Base-by-base conservation (phyloP, 2,329 filamentous ascomycete genomes). In the Cercospora canescens region DNA sequence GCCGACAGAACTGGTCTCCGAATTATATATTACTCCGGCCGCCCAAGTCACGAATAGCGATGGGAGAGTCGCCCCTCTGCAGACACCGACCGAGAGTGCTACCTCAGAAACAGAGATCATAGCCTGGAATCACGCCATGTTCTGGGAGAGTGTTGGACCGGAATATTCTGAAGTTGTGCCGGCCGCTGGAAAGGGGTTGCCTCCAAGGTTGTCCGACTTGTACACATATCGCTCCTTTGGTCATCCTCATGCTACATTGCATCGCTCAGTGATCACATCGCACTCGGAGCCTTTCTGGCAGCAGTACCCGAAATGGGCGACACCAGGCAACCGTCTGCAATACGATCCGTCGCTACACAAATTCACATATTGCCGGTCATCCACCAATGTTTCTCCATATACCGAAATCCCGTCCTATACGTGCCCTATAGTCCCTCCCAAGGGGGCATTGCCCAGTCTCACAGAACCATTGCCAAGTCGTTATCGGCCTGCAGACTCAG, bases 221-320 rank as follows among this genome's bases (percentile, higher is more conserved):
- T 56, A 56, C 30, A 56, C 52, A 4, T 56, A 56, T 18, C 52
- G 52, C 30, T 34, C n/a, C 28, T 60, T 60, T 28, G 57, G 57
- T 26, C 57, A 60, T 45, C 57, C 57, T 60, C 57, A 60, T 37
- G 57, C 52, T 35, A 34, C 52, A 35, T 26, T 18, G 5, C 52
- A 56, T 35, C 32, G 48, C n/a, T 48, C n/a, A 14, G 57, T 21
- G 28, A 28, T 24, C 16, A n/a, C n/a, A 6, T 48, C 26, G 24
- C n/a, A 21, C 16, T 55, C 60, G 11, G 64, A 70, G 34, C 61
- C 62, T 21, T 70, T 70, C 50, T 64, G 59, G 64, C 50, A 66
- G 26, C 68, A 70, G 45, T 60, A 63, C 26, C 67, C 67, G 5
- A 52, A 39, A 21, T 67, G 67, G 67, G 52, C 61, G 16, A 35